Evolutionary conservation across 169 alveolate genomes (phyloP).

Genomic region (Cryptosporidium felis): DNA sequence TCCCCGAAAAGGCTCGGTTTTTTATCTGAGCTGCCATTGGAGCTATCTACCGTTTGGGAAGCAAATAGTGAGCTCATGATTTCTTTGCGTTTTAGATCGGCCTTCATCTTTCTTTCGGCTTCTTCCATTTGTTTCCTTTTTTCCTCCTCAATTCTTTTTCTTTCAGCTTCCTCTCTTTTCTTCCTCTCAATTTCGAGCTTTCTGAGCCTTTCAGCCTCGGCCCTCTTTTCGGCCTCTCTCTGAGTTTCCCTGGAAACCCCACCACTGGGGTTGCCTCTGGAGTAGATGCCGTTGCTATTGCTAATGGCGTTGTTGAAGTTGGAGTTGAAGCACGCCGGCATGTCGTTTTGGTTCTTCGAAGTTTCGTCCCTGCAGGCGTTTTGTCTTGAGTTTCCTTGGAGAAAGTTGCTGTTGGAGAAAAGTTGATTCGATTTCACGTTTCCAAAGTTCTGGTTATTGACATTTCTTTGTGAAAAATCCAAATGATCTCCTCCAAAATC

Average conservation of each 20-base stretch:
- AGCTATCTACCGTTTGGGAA: not conserved
- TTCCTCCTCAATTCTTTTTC: slow-evolving; percentile 57
- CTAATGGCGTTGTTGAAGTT: not conserved
- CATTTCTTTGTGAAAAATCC: no score
- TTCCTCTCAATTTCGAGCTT: slow-evolving; percentile 53
- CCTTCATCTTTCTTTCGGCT: slow-evolving; percentile 20
- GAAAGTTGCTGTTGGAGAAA: not conserved
- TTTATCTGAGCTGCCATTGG: not conserved
- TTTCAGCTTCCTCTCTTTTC: slow-evolving; percentile 50
- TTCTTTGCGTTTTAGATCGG: slow-evolving; percentile 47
- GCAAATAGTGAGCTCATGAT: slow-evolving; percentile 46
- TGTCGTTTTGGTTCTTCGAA: no score
- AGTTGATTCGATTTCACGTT: no score
- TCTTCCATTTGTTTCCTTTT: slow-evolving; percentile 37
- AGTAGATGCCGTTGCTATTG: not conserved
- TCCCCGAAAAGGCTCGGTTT: slow-evolving; percentile 70
- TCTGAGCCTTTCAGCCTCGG: slow-evolving; percentile 57
- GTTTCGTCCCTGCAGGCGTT: not conserved
- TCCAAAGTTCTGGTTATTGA: no score
- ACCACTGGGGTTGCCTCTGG: not conserved
- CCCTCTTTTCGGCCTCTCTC: slow-evolving; percentile 43
- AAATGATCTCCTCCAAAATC: no score
- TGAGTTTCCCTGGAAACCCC: slow-evolving; percentile 14
- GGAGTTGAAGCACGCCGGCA: no score
- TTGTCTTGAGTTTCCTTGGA: not conserved